These are phyloP conservation scores for Stentor roeselii DNA, from an alignment of 73 alveolate genomes.

Conservation along the genomic window DNA sequence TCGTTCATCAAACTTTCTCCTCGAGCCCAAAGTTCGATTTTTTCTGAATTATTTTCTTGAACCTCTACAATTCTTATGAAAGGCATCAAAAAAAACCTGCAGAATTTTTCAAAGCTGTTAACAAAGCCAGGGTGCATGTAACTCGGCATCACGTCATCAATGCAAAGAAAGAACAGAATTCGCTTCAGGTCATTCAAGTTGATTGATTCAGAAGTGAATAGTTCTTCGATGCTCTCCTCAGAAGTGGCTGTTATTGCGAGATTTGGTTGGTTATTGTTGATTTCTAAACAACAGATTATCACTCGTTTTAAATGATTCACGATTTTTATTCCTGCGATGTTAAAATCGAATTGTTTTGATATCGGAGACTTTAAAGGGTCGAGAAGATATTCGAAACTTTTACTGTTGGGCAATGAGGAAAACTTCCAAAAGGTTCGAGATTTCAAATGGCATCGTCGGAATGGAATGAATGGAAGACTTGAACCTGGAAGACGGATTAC, in stretches of 20 bases:
- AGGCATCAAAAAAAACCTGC: background rate
- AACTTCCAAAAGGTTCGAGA: background rate
- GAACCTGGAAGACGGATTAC: constrained; percentile 12
- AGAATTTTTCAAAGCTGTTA: constrained; percentile 10
- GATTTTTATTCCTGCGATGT: background rate
- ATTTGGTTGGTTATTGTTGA: too few species aligned
- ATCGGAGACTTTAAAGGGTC: background rate
- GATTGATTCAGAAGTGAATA: background rate
- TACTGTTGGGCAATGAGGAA: background rate
- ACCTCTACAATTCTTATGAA: background rate
- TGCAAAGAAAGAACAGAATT: background rate
- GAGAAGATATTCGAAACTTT: background rate
- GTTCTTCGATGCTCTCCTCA: background rate
- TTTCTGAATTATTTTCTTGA: background rate
- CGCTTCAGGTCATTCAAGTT: background rate
- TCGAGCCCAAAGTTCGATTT: constrained; percentile 15
- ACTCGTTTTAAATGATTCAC: background rate
- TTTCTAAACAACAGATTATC: background rate
- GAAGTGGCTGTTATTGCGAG: background rate
- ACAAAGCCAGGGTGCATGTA: background rate
- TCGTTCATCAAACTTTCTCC: background rate
- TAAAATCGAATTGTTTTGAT: background rate
- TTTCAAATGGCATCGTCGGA: background rate
- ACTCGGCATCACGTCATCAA: background rate
- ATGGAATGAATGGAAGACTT: background rate